Conservation (phyloP, 2,329 filamentous ascomycete genomes). For the Fusarium penzigii region DNA sequence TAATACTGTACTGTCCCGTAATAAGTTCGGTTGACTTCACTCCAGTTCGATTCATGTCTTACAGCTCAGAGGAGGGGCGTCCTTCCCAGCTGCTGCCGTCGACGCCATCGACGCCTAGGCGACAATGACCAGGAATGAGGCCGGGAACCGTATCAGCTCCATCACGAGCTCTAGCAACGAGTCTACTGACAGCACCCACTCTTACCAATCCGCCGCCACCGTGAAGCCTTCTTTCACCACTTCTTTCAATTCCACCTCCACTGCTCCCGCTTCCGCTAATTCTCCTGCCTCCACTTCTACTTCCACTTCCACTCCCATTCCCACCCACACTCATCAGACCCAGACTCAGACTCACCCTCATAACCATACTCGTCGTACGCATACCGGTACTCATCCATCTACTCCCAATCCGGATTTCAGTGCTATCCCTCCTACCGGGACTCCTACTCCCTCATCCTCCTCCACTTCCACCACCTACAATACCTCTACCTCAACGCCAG, state of each 20-base stretch:
- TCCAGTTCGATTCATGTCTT: no score
- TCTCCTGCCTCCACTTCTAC: conserved; percentile 25
- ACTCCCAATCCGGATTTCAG: conserved; percentile 24
- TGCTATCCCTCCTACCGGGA: conserved; percentile 1
- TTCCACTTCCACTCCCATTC: conserved; percentile 37
- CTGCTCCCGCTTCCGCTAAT: conserved; percentile 29
- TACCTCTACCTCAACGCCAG: conserved; percentile 11
- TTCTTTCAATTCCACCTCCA: conserved; percentile 30
- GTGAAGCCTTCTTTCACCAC: conserved; percentile 48
- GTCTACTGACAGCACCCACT: conserved; percentile 67
- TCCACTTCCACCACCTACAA: conserved; percentile 5
- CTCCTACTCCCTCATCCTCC: conserved; percentile 6
- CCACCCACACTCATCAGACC: conserved; percentile 17
- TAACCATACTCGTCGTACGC: no score
- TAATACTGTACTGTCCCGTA: no score
- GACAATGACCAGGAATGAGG: conserved; percentile 70
- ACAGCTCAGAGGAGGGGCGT: no score
- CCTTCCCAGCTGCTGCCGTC: conserved; percentile 9
- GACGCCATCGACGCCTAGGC: conserved; percentile 37
- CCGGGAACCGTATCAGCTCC: conserved; percentile 58
- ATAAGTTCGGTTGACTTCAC: no score
- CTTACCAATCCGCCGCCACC: conserved; percentile 66
- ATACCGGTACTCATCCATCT: conserved; percentile 12
- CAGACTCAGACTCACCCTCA: no score
- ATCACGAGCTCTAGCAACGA: conserved; percentile 47